Evolutionary conservation across 2,329 filamentous ascomycete genomes (phyloP).

Genomic region (Karstenula rhodostoma): DNA sequence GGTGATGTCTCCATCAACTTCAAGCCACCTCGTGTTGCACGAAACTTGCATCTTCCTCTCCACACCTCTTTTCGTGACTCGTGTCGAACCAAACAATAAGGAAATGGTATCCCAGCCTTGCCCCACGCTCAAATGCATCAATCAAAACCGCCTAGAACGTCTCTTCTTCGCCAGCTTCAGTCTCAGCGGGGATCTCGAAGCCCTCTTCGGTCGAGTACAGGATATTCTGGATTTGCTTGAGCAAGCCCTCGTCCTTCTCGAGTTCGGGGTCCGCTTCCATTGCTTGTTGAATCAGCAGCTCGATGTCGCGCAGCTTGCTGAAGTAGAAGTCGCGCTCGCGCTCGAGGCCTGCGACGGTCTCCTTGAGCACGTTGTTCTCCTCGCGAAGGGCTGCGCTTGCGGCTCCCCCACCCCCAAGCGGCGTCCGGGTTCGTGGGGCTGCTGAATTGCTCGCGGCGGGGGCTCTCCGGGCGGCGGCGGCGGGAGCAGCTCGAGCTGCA

Average conservation of each 20-base stretch:
- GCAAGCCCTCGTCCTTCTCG: constrained; percentile 90
- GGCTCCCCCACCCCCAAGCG: constrained; percentile 58
- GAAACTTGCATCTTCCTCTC: background rate
- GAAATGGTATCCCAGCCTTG: constrained; percentile 42
- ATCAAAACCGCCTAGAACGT: constrained; percentile 32
- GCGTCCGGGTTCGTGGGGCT: constrained; percentile 52
- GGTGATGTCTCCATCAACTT: background rate
- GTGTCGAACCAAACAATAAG: constrained; percentile 25
- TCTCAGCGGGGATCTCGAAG: constrained; percentile 88
- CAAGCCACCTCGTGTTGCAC: background rate
- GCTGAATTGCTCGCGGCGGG: constrained; percentile 51
- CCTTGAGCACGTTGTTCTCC: constrained; percentile 89
- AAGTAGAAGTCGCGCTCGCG: constrained; percentile 99
- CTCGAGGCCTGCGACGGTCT: constrained; percentile 93
- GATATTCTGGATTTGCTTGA: constrained; percentile 96
- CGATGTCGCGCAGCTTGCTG: constrained; percentile 96
- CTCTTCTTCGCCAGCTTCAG: constrained; percentile 79
- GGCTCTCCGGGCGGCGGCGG: constrained; percentile 56
- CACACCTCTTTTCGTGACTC: constrained; percentile 20
- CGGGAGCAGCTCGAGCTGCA: constrained; percentile 61
- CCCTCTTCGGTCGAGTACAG: constrained; percentile 90
- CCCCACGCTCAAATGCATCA: constrained; percentile 44
- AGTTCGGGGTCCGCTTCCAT: constrained; percentile 92
- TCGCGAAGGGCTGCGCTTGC: constrained; percentile 77
- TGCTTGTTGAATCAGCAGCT: constrained; percentile 90